Conservation (phyloP, 345 rosid genomes). For the Gossypium longicalyx region DNA sequence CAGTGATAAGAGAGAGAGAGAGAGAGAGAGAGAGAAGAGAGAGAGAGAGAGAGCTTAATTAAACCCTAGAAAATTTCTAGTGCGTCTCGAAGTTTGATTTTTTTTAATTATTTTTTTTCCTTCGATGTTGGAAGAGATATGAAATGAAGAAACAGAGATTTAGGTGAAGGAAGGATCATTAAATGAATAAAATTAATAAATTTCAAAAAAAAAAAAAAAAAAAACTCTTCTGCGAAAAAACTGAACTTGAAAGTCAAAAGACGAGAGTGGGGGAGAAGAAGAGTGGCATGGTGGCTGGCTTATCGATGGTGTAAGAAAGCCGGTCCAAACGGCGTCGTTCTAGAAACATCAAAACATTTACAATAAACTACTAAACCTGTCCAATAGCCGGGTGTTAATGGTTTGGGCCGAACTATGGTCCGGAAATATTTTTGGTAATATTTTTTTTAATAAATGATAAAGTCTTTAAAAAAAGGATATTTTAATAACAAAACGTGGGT, state of each 20-base stretch:
- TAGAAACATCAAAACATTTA: background rate
- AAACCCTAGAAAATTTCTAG: conserved; percentile 9
- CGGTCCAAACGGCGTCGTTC: background rate
- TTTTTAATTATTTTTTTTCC: background rate
- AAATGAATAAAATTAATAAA: background rate
- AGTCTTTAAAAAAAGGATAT: too few relatives aligned
- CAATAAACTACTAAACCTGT: background rate
- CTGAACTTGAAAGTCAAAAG: background rate
- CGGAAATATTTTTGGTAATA: too few relatives aligned
- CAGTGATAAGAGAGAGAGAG: background rate
- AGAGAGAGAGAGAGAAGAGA: background rate
- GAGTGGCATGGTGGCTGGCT: background rate
- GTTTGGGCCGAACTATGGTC: too few relatives aligned
- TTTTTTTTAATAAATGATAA: too few relatives aligned
- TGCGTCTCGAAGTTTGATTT: background rate
- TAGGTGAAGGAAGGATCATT: background rate
- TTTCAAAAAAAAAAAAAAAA: background rate
- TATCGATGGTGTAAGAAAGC: background rate
- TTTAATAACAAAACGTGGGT: too few relatives aligned
- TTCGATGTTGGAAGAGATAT: background rate
- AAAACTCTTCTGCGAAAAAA: background rate
- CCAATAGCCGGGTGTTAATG: background rate
- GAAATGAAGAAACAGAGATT: background rate
- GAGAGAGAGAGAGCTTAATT: background rate
- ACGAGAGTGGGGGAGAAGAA: background rate